A percentile compares a stretch with the other conserved stretches of the same genome.
These are phyloP conservation scores for Sphaceloma murrayae DNA, from an alignment of 2,329 filamentous ascomycete species.

Conservation along the genomic window DNA sequence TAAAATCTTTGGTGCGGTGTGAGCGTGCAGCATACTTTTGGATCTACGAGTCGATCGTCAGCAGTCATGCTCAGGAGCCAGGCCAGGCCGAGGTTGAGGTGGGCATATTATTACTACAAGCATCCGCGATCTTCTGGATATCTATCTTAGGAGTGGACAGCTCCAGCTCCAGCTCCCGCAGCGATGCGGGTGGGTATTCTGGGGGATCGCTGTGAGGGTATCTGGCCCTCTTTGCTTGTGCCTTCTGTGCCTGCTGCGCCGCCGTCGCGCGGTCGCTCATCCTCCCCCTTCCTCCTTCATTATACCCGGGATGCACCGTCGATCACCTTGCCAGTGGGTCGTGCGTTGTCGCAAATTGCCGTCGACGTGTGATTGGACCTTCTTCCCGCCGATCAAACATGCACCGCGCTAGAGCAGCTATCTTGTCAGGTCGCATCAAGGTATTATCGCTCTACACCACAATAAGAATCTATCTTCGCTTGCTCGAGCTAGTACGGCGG, in stretches of 20 bases:
- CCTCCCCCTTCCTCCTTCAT: not conserved
- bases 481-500: too few relatives aligned
- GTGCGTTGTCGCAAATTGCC: slow-evolving; percentile 13
- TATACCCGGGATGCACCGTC: not conserved
- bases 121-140: slow-evolving; percentile 6
- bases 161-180: too few relatives aligned
- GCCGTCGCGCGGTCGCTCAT: not conserved
- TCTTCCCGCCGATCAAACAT: slow-evolving; percentile 10
- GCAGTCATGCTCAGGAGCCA: too few relatives aligned
- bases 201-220: slow-evolving; percentile 12
- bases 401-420: slow-evolving; percentile 6
- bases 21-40: not conserved
- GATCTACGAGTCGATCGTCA: slow-evolving; percentile 9
- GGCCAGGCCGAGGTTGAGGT: too few relatives aligned
- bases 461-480: too few relatives aligned
- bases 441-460: too few relatives aligned
- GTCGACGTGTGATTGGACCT: slow-evolving; percentile 5
- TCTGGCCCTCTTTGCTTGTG: slow-evolving; percentile 2
- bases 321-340: slow-evolving; percentile 6
- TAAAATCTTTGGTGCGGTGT: slow-evolving; percentile 1
- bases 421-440: slow-evolving; percentile 3
- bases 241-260: slow-evolving; percentile 8
- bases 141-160: too few relatives aligned
- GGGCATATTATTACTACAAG: too few relatives aligned
- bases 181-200: too few relatives aligned